phyloP scores from a whole-genome alignment of 2,329 filamentous ascomycete genomes.

The Fusarium sp. region DNA sequence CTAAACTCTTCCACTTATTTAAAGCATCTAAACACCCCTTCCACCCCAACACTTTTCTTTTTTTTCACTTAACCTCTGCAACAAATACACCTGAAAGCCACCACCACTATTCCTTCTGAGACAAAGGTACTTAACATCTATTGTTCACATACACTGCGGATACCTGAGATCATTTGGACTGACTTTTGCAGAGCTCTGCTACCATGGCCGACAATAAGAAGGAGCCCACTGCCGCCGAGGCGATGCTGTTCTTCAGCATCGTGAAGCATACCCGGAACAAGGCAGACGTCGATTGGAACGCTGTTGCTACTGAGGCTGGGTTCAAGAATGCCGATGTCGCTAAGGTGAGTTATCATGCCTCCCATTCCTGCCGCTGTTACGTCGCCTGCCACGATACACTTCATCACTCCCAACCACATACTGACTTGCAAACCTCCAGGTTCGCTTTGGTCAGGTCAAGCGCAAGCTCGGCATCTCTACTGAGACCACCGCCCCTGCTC shows the following conservation, averaged over 20 bases:
- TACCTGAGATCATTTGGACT: constrained; percentile 7
- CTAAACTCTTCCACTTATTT: neutral
- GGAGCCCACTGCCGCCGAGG: constrained; percentile 59
- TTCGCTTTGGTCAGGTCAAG: constrained; percentile 67
- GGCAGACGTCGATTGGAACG: constrained; percentile 64
- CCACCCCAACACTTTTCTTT: neutral
- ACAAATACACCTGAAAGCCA: neutral
- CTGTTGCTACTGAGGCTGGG: constrained; percentile 58
- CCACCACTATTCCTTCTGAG: neutral
- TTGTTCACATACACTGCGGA: neutral
- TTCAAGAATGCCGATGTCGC: constrained; percentile 64
- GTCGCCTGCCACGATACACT: neutral
- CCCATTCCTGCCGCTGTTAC: neutral
- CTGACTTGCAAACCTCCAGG: constrained; percentile 46
- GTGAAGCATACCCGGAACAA: constrained; percentile 61
- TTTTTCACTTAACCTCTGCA: neutral
- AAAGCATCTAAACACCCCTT: constrained; percentile 2
- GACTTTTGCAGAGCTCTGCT: constrained; percentile 13
- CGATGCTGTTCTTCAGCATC: constrained; percentile 62
- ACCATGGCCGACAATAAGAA: constrained; percentile 54
- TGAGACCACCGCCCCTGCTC: constrained; percentile 38
- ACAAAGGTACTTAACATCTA: neutral
- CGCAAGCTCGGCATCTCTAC: constrained; percentile 59
- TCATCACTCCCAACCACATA: neutral
- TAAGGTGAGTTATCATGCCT: constrained; percentile 53